Base-by-base conservation (phyloP, 2,329 filamentous ascomycete genomes). In the Biscogniauxia marginata region DNA sequence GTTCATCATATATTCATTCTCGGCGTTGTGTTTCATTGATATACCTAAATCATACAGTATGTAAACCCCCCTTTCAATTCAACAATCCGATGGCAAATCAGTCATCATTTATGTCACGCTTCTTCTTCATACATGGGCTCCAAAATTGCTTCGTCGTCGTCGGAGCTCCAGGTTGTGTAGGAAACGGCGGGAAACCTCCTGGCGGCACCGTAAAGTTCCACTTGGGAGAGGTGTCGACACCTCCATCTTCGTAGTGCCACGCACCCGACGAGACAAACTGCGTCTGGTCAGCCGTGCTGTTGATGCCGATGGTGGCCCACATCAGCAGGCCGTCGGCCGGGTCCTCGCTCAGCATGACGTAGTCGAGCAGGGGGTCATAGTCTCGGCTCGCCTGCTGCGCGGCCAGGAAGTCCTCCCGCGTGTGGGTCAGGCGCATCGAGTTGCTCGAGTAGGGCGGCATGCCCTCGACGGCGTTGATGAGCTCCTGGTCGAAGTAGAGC, bases 401-500 rank as follows among this genome's bases (percentile, higher is more conserved):
- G 25, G 79, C 74, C 25, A 83, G 77, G 24, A 67, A 63, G 63
- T 85, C 82, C 1, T 81, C 72, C 5, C 69, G 69, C 65, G 86
- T 86, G 53, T 67, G 69, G 2, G 77, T 84, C 20, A 77, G 46
- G 0, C 58, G 56, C 63, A 76, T 72, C 3, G 65, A 71, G 66
- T 81, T 81, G 50, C 64, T 66, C 9, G 53, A 65, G 69, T 82
- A 81, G 1, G 83, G 82, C 0, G 64, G 60, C 2, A 72, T 74
- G n/a, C 66, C 66, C 60, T 84, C 79, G 56, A 85, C 78, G 20
- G 72, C 61, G 13, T 68, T 62, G 58, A 82, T 76, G 22, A 87
- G 77, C 60, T 76, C 73, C 65, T 85, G 79, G 67, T 86, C 82
- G 63, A 84, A 83, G 74, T 83, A 87, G 46, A 85, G 68, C 69